These are phyloP conservation scores for Geranium rotundifolium DNA, from an alignment of 345 rosid genomes.

Conservation along the genomic window DNA sequence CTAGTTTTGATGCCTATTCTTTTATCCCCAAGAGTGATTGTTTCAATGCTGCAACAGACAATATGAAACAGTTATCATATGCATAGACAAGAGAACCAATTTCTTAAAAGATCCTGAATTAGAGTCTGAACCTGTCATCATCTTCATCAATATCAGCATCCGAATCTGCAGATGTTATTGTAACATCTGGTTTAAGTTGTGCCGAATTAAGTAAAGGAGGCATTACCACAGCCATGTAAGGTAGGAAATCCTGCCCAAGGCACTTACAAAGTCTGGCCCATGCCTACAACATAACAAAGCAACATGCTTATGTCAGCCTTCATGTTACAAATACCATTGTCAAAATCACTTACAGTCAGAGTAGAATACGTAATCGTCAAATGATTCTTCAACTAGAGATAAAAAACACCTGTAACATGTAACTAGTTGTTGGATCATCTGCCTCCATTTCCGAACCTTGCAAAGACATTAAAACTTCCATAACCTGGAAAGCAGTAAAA, in stretches of 20 bases:
- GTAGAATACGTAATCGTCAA: not conserved
- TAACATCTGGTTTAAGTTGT: slow-evolving; percentile 97
- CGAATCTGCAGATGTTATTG: slow-evolving; percentile 94
- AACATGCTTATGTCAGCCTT: not conserved
- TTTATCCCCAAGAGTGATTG: slow-evolving; percentile 99
- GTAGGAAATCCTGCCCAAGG: slow-evolving; percentile 95
- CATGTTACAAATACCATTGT: not conserved
- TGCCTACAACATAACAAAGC: slow-evolving; percentile 34
- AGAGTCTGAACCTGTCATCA: slow-evolving; percentile 68
- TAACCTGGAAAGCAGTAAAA: slow-evolving; percentile 42
- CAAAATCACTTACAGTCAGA: not conserved
- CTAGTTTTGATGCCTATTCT: slow-evolving; percentile 98
- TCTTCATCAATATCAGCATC: slow-evolving; percentile 85
- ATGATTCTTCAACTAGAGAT: not conserved
- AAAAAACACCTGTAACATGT: slow-evolving; percentile 39
- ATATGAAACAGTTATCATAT: not conserved
- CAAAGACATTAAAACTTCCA: slow-evolving; percentile 98
- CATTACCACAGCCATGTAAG: slow-evolving; percentile 97
- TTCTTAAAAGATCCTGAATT: not conserved
- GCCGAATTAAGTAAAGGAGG: slow-evolving; percentile 97
- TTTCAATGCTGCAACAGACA: slow-evolving; percentile 70
- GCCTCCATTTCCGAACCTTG: slow-evolving; percentile 98
- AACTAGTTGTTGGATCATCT: slow-evolving; percentile 96
- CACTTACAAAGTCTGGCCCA: slow-evolving; percentile 99
- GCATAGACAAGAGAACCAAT: not conserved